Evolutionary conservation across 2,329 filamentous ascomycete genomes (phyloP).

Genomic region (Ophiocordyceps camponoti-leonardi): DNA sequence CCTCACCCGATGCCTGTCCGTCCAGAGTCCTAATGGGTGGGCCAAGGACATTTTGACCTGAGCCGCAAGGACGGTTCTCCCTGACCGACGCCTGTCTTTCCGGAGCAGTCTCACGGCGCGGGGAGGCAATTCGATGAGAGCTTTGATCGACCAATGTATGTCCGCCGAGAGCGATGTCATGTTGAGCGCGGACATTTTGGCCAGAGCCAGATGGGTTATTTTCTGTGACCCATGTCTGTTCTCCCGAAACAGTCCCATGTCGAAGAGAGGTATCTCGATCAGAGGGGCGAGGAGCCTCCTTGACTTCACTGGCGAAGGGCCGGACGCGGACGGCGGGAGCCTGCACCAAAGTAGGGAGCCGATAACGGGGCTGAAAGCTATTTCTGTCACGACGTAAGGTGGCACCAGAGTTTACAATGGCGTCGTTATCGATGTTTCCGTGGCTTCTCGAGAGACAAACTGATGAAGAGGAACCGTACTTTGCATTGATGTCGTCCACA

Average conservation of each 20-base stretch:
- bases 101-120: too few relatives aligned
- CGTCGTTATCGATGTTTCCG: background rate
- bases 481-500: constrained; percentile 12
- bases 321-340: constrained; percentile 2
- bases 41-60: too few relatives aligned
- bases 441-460: constrained; percentile 1
- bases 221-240: background rate
- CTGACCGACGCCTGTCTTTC: too few relatives aligned
- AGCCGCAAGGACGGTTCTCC: too few relatives aligned
- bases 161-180: background rate
- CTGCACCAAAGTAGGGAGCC: constrained; percentile 4
- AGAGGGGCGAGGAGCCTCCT: background rate
- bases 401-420: background rate
- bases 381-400: constrained; percentile 1
- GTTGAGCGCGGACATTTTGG: background rate
- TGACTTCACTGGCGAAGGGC: constrained; percentile 3
- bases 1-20: too few relatives aligned
- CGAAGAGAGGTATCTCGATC: background rate
- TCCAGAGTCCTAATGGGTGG: too few relatives aligned
- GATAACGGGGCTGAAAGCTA: constrained; percentile 5
- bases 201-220: too few relatives aligned
- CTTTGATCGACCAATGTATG: too few relatives aligned
- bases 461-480: constrained; percentile 8
- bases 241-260: background rate
- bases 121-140: too few relatives aligned